A percentile compares a stretch with the other conserved stretches of the same genome.
Evolutionary conservation across 768 basidiomycete species (phyloP).

Genomic region (Boletellus ananas): DNA sequence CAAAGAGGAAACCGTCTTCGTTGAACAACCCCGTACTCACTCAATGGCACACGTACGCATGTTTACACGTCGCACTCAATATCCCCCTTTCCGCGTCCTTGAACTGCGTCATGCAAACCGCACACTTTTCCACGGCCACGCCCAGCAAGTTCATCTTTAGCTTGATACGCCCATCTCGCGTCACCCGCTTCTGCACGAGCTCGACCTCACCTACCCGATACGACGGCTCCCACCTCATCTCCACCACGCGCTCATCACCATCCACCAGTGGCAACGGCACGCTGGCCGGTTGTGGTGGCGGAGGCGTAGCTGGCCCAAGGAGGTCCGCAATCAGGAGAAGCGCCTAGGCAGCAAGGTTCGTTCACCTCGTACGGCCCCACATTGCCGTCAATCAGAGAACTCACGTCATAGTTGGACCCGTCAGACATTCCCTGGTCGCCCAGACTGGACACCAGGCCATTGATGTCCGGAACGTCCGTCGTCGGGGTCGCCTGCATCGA

Average conservation of each 20-base stretch:
- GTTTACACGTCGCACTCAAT: conserved; percentile 55
- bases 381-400: conserved; percentile 30
- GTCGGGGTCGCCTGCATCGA: conserved; percentile 30
- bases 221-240: not conserved
- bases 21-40: no score
- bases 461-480: conserved; percentile 53
- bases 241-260: not conserved
- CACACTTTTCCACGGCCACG: conserved; percentile 62
- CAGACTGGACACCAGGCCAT: conserved; percentile 56
- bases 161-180: conserved; percentile 65
- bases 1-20: no score
- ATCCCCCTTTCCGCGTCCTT: conserved; percentile 53
- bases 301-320: conserved; percentile 48
- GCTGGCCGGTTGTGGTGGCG: conserved; percentile 1
- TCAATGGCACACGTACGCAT: conserved; percentile 36
- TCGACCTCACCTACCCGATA: conserved; percentile 46
- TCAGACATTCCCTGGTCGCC: conserved; percentile 41
- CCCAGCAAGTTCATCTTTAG: conserved; percentile 65
- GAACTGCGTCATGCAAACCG: conserved; percentile 72
- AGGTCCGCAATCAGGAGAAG: conserved; percentile 58
- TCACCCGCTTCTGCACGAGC: conserved; percentile 54
- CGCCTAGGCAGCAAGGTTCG: conserved; percentile 39
- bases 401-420: conserved; percentile 64
- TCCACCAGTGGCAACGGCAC: conserved; percentile 2
- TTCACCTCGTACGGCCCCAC: conserved; percentile 20